phyloP scores from a whole-genome alignment of 2,329 filamentous ascomycete genomes.

The Botrytis deweyae region DNA sequence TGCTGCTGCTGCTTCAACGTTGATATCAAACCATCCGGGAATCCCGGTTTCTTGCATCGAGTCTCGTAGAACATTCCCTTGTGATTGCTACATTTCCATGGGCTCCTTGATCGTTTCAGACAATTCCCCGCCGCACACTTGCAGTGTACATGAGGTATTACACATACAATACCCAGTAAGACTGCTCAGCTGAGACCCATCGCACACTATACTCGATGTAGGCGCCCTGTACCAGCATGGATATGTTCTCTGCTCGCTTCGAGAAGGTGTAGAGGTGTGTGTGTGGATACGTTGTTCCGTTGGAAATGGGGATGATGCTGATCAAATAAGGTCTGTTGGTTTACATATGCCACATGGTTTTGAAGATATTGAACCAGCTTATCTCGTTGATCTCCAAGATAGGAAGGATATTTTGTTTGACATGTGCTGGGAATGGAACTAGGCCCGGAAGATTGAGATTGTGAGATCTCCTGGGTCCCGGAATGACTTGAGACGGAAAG shows the following conservation, averaged over 20 bases:
- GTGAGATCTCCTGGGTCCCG: not conserved
- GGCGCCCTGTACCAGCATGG: conserved; percentile 13
- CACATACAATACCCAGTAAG: not conserved
- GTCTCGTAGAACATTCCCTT: not conserved
- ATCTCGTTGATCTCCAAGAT: conserved; percentile 19
- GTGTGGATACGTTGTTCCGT: not conserved
- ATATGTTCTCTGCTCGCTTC: not conserved
- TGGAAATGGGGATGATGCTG: conserved; percentile 2
- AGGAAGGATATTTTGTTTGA: conserved; percentile 16
- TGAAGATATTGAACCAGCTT: conserved; percentile 5
- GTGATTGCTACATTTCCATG: not conserved
- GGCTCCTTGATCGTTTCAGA: conserved; percentile 15
- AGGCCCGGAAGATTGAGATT: not conserved
- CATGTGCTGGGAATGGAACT: not conserved
- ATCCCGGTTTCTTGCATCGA: not conserved
- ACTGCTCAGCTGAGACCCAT: not conserved
- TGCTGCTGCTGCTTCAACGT: not conserved
- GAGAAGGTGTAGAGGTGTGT: not conserved
- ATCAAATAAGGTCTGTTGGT: conserved; percentile 2
- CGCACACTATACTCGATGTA: conserved; percentile 1
- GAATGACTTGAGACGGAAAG: not conserved
- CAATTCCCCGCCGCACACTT: conserved; percentile 4
- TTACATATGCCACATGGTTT: conserved; percentile 13
- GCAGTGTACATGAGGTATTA: not conserved
- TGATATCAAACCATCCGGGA: conserved; percentile 1